Base-by-base conservation (phyloP, 2,329 filamentous ascomycete genomes). In the Calycina herbarum region DNA sequence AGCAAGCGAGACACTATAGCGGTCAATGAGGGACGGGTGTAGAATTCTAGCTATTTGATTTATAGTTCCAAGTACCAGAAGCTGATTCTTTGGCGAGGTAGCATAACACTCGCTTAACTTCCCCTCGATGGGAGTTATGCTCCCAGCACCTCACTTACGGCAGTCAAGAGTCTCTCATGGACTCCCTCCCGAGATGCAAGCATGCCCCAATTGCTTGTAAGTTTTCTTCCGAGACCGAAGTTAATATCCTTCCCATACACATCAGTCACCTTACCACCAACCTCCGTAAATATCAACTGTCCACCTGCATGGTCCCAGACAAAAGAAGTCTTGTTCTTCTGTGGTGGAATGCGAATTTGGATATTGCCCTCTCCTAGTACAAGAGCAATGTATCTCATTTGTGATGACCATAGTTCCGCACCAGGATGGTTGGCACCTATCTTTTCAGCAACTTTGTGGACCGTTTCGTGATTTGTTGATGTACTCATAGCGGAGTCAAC, bases 281-380 rank as follows among this genome's bases (percentile, higher is more conserved):
- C 77, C 70, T 86, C 83, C 64, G 80, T 73, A 63, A 78, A 81
- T 56, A 86, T 78, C 31, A 85, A 72, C 69, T 83, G 80, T 0
- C 83, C 83, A 5, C 83, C 83, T 1, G 82, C 82, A 73, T 86
- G 83, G 72, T 86, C 84, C 83, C 83, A 86, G n/a, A 84, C 64
- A 59, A 57, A 67, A 27, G 8, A 75, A 73, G 38, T 75, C 69
- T 68, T 64, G 31, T 61, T 61, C 45, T 27, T 67, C 3, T 78
- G 77, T 62, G 76, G 76, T 8, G 82, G 81, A 31, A 84, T 79
- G 56, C 83, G 80, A 17, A 85, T 70, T 71, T 82, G 78, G 31
- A 82, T 78, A 69, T 83, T 80, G 33, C 80, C 80, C 35, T 80
- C 80, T 15, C 82, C 82, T 0, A 84, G 78, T 0, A 82, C 79